Percentiles rank a stretch among this genome's conserved stretches.
phyloP scores from a whole-genome alignment of 1,284 basidiomycete species.

The Peniophora sp. region DNA sequence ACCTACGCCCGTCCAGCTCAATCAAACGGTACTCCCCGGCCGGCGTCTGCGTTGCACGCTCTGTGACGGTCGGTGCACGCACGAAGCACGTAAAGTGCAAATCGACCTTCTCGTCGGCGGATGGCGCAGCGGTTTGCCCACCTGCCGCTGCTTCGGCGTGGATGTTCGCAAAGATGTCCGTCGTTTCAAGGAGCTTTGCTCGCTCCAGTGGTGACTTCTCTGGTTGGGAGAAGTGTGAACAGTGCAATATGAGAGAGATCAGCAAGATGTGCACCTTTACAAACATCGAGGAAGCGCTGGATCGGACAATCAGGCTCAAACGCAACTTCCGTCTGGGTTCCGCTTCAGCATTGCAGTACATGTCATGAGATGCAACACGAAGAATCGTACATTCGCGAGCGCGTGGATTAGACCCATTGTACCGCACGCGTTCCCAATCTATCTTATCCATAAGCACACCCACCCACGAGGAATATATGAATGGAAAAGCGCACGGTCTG shows the following conservation, averaged over 20 bases:
- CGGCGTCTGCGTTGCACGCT: conserved; percentile 16
- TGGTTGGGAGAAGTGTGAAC: conserved; percentile 17
- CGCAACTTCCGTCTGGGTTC: conserved; percentile 44
- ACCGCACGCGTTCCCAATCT: conserved; percentile 87
- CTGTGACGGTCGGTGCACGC: conserved; percentile 41
- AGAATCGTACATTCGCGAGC: conserved; percentile 55
- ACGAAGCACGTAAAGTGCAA: conserved; percentile 86
- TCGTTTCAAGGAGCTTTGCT: conserved; percentile 66
- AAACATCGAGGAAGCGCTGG: conserved; percentile 54
- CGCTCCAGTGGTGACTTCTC: conserved; percentile 65
- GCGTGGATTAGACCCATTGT: conserved; percentile 85
- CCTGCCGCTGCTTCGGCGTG: conserved; percentile 62
- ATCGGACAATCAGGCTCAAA: conserved; percentile 50
- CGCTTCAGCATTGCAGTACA: not conserved
- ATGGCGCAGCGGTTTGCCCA: conserved; percentile 59
- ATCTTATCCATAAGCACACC: not conserved
- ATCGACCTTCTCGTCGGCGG: conserved; percentile 49
- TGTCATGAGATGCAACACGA: not conserved
- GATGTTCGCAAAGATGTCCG: conserved; percentile 68
- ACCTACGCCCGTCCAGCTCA: conserved; percentile 76
- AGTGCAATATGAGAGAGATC: not conserved
- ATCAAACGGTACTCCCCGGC: conserved; percentile 38
- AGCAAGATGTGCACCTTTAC: conserved; percentile 34
- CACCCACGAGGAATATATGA: not conserved
- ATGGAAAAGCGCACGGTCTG: conserved; percentile 51